Evolutionary conservation across 176 grass and related monocot species (phyloP), one percentile per base, ranked within the genome.

Genomic region (Oryza meridionalis): DNA sequence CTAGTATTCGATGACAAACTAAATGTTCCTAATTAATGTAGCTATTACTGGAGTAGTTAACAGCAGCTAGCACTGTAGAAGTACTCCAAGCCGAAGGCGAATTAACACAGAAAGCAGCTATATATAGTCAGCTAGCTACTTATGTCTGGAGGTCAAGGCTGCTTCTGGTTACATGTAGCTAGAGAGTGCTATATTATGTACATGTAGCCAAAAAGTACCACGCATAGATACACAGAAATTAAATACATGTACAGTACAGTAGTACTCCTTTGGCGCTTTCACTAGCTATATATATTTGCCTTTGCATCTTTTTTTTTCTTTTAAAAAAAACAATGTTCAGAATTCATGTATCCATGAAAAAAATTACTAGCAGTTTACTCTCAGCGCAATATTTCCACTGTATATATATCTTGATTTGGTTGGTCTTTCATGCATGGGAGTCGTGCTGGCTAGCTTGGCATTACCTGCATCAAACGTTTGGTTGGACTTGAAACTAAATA

Each of bases 1-100:
- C 63, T 64, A 44, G 13, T 50, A 14, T 21, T 76, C 45, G 17
- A 58, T 68, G 70, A 35, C 70, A 75, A 75, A 75, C 72, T 73
- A 87, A 72, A 65, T 73, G 50, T 62, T 80, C 40, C 76, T 35
- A 86, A 29, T 62, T 35, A 86, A 26, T 62, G 42, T 47, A 66
- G 69, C 22, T 79, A 73, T 66, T 64, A 80, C 19, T 62, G 58
- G 21, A 62, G 50, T 80, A 72, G 42, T 77, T 53, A 76, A 50
- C 82, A 69, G 32, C n/a, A 75, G 70, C 61, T 77, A 58, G 45
- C 64, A 84, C 73, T 77, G 21, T n/a, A 68, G 73, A 77, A 59
- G 68, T 79, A 80, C 53, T 67, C 82, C 72, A 84, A 45, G 50
- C 44, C 40, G 32, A 26, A 74, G 62, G 24, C 5, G 12, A 65